These are phyloP conservation scores for Pterocarpus santalinus DNA, from an alignment of 306 rosid genomes.

Conservation along the genomic window DNA sequence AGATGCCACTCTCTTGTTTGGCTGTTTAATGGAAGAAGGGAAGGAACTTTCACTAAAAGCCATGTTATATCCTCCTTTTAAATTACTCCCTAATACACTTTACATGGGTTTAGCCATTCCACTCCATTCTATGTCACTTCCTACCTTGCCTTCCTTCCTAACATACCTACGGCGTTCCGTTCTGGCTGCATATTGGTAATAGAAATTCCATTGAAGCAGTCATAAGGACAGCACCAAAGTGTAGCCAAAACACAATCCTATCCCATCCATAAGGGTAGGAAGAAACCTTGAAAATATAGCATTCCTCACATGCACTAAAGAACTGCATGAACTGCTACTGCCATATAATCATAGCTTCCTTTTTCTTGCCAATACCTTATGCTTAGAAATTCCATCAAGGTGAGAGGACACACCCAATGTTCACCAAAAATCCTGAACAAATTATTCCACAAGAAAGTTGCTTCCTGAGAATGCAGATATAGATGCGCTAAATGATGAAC, in stretches of 20 bases:
- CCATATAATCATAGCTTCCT: not conserved
- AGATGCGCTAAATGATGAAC: not conserved
- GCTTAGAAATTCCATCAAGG: constrained; percentile 29
- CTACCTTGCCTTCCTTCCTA: no score
- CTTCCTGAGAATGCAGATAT: not conserved
- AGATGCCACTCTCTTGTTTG: no score
- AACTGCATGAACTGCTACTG: constrained; percentile 18
- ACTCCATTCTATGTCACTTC: no score
- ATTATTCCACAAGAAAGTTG: constrained; percentile 4
- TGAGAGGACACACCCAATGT: constrained; percentile 20
- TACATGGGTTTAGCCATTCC: no score
- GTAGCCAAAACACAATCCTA: constrained; percentile 18
- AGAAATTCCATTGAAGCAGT: no score
- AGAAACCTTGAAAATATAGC: constrained; percentile 11
- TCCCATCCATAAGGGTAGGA: not conserved
- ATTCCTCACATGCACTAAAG: not conserved
- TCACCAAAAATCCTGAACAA: constrained; percentile 9
- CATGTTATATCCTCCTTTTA: no score
- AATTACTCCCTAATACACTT: no score
- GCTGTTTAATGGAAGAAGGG: no score
- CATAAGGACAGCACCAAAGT: not conserved
- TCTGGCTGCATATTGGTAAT: constrained; percentile 3
- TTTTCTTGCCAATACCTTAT: constrained; percentile 10
- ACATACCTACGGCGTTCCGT: not conserved
- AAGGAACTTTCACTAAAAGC: no score